phyloP scores from a whole-genome alignment of 2,329 filamentous ascomycete genomes.

The Microsporum canis region DNA sequence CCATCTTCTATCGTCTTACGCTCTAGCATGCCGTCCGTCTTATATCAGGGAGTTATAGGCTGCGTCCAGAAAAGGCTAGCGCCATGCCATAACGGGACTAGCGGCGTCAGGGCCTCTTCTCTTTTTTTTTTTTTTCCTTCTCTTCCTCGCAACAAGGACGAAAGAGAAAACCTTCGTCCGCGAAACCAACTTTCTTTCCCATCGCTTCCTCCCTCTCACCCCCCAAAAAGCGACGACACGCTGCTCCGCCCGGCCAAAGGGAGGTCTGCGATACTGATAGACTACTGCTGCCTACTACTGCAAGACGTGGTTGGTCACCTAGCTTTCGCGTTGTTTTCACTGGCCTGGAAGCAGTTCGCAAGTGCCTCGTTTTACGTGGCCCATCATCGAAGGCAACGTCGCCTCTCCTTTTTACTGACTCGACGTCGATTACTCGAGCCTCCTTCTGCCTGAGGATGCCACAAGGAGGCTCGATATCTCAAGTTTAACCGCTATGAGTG shows the following conservation, averaged over 20 bases:
- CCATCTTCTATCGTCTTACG: not conserved
- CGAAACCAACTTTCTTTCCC: not conserved
- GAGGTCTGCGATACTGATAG: not conserved
- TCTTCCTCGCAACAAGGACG: not conserved
- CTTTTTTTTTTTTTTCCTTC: not conserved
- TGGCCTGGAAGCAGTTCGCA: not conserved
- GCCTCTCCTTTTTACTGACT: not conserved
- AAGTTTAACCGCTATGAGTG: constrained; percentile 39
- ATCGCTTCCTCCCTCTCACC: not conserved
- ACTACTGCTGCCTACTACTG: not conserved
- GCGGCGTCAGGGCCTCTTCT: not conserved
- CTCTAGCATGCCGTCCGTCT: not conserved
- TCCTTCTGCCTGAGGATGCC: constrained; percentile 28
- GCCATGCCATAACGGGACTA: not conserved
- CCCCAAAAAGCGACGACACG: not conserved
- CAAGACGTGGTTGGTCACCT: not conserved
- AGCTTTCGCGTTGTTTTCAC: not conserved
- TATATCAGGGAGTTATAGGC: no score
- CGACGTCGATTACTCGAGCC: constrained; percentile 1
- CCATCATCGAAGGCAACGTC: not conserved
- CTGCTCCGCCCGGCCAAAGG: not conserved
- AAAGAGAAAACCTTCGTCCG: not conserved
- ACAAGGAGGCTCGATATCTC: constrained; percentile 29
- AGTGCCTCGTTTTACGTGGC: not conserved
- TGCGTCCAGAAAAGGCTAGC: not conserved